Percentiles rank a stretch among this genome's conserved stretches.
phyloP scores from a whole-genome alignment of 805 yeast species.

The Saturnispora kantuleensis region DNA sequence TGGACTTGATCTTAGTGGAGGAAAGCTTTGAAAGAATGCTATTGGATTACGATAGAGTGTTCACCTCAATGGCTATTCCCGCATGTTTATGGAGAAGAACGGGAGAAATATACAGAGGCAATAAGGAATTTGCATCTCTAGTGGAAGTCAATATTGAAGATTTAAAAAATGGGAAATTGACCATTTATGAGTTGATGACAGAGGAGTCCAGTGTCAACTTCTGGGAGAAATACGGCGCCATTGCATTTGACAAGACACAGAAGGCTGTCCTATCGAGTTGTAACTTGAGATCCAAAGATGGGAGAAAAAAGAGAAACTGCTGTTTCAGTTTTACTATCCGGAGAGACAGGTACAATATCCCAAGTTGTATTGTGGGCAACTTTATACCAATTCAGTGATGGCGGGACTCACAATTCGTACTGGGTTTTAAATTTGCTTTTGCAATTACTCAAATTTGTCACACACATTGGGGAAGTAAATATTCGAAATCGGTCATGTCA shows the following conservation, averaged over 20 bases:
- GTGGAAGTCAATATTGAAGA: conserved; percentile 89
- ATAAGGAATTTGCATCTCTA: conserved; percentile 88
- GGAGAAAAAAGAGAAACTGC: conserved; percentile 70
- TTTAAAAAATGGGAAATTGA: conserved; percentile 80
- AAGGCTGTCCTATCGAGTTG: conserved; percentile 93
- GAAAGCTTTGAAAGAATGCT: conserved; percentile 92
- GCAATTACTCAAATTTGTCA: too few relatives aligned
- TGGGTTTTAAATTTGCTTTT: too few relatives aligned
- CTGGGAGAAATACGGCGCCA: conserved; percentile 96
- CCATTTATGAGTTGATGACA: conserved; percentile 88
- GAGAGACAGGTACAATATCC: conserved; percentile 87
- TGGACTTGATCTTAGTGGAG: conserved; percentile 84
- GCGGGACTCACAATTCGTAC: too few relatives aligned
- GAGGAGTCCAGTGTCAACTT: conserved; percentile 94
- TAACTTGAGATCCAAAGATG: conserved; percentile 73
- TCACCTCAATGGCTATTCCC: conserved; percentile 95
- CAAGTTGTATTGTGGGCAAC: conserved; percentile 92
- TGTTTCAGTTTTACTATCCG: conserved; percentile 92
- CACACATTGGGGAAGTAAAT: too few relatives aligned
- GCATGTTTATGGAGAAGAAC: conserved; percentile 97
- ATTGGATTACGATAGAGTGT: conserved; percentile 86
- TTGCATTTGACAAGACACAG: conserved; percentile 92
- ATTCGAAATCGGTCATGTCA: too few relatives aligned
- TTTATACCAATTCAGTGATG: conserved; percentile 61
- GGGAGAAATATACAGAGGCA: conserved; percentile 91